phyloP scores from a whole-genome alignment of 1,284 basidiomycete species.

The Papiliotrema flavescens region DNA sequence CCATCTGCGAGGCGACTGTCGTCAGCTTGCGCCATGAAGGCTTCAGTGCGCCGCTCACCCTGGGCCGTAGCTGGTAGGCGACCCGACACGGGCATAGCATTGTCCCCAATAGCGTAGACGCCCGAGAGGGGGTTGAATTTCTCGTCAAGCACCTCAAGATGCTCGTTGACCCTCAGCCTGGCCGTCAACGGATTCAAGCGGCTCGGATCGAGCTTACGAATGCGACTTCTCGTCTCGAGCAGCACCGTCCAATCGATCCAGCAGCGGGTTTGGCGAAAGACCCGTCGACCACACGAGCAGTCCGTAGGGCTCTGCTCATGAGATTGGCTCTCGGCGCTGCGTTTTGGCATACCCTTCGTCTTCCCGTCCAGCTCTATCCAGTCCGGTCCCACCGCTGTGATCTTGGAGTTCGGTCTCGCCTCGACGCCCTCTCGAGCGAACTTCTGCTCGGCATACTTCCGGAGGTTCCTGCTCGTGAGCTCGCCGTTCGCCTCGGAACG shows the following conservation, averaged over 20 bases:
- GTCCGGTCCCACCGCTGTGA: slow-evolving; percentile 68
- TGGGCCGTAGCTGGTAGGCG: slow-evolving; percentile 78
- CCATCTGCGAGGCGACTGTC: slow-evolving; percentile 77
- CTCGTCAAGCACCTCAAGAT: slow-evolving; percentile 58
- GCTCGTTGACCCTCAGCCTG: slow-evolving; percentile 61
- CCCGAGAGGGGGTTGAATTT: slow-evolving; percentile 63
- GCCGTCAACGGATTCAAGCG: neutral
- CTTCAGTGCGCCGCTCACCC: slow-evolving; percentile 48
- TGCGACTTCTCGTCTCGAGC: slow-evolving; percentile 62
- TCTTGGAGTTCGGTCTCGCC: slow-evolving; percentile 71
- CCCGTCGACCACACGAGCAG: slow-evolving; percentile 84
- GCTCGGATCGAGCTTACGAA: slow-evolving; percentile 50
- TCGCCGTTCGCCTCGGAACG: neutral
- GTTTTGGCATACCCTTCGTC: slow-evolving; percentile 38
- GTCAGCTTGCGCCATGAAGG: too few relatives aligned
- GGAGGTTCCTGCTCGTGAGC: slow-evolving; percentile 15
- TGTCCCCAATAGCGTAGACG: slow-evolving; percentile 81
- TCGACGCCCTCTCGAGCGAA: slow-evolving; percentile 74
- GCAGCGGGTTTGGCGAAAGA: slow-evolving; percentile 71
- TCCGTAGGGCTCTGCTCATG: slow-evolving; percentile 65
- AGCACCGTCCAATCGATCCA: slow-evolving; percentile 59
- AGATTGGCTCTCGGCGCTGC: slow-evolving; percentile 41
- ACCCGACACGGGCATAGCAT: slow-evolving; percentile 60
- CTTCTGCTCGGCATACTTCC: slow-evolving; percentile 65
- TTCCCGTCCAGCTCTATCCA: slow-evolving; percentile 46